phyloP scores from a whole-genome alignment of 495 filamentous ascomycete species.

The Sabuloglossum arenarium region DNA sequence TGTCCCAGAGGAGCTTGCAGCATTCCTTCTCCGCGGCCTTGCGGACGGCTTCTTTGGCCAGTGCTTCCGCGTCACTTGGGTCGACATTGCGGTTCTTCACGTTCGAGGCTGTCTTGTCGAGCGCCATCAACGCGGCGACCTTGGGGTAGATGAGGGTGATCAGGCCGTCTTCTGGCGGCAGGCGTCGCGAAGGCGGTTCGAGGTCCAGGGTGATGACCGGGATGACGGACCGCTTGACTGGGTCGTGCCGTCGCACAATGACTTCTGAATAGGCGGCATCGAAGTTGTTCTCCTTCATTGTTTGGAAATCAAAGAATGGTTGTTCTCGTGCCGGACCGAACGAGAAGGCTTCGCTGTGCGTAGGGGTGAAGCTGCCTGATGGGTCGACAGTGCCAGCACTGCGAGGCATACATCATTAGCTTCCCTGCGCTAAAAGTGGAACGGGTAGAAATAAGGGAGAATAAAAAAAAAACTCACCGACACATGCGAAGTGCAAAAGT shows the following conservation, averaged over 20 bases:
- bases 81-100: constrained; percentile 22
- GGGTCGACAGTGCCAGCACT: neutral
- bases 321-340: constrained; percentile 14
- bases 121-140: constrained; percentile 45
- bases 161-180: constrained; percentile 43
- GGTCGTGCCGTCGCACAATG: constrained; percentile 8
- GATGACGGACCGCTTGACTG: constrained; percentile 19
- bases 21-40: constrained; percentile 50
- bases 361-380: neutral
- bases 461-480: constrained; percentile 15
- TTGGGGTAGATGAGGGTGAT: constrained; percentile 54
- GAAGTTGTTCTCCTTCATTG: constrained; percentile 9
- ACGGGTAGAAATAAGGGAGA: neutral
- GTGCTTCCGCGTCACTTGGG: constrained; percentile 16
- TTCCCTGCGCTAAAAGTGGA: neutral
- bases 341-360: neutral
- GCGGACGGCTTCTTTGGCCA: constrained; percentile 35
- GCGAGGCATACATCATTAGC: neutral
- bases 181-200: constrained; percentile 32
- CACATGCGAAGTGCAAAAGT: constrained; percentile 25
- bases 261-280: constrained; percentile 1
- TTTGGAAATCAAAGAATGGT: constrained; percentile 28
- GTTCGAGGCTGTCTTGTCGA: constrained; percentile 35
- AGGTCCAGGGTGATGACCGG: constrained; percentile 37
- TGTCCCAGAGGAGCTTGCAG: constrained; percentile 49